Conservation (phyloP, 2,329 filamentous ascomycete genomes). For the Fusarium albosuccineum region DNA sequence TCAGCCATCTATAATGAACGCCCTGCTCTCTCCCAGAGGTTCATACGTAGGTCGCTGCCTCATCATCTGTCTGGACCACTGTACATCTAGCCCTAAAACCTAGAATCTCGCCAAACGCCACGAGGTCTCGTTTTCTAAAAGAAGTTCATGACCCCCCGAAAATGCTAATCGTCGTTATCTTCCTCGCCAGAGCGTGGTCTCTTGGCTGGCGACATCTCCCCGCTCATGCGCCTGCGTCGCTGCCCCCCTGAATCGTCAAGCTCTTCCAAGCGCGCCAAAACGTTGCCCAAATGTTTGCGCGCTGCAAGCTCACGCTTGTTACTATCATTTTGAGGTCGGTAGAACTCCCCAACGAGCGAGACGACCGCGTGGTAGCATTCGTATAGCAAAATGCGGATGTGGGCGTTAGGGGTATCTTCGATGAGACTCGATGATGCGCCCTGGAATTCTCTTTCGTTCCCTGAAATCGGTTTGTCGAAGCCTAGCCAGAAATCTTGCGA, state of each 20-base stretch:
- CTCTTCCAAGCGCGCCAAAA: constrained; percentile 60
- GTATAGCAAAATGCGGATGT: constrained; percentile 67
- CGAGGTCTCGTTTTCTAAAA: not conserved
- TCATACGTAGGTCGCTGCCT: constrained; percentile 12
- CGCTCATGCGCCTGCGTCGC: constrained; percentile 53
- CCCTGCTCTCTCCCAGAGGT: not conserved
- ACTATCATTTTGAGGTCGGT: constrained; percentile 63
- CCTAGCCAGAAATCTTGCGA: constrained; percentile 62
- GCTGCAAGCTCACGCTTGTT: constrained; percentile 66
- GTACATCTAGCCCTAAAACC: constrained; percentile 17
- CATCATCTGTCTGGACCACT: constrained; percentile 9
- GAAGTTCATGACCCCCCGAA: no score
- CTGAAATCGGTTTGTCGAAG: constrained; percentile 51
- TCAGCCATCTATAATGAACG: constrained; percentile 4
- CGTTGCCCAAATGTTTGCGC: constrained; percentile 62
- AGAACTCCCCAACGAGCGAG: constrained; percentile 67
- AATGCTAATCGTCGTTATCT: constrained; percentile 24
- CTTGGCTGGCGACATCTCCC: constrained; percentile 61
- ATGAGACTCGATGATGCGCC: constrained; percentile 48
- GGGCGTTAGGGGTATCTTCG: constrained; percentile 58
- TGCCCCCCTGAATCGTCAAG: constrained; percentile 49
- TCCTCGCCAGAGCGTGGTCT: constrained; percentile 51
- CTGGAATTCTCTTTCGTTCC: constrained; percentile 12
- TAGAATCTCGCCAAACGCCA: not conserved
- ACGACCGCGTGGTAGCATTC: constrained; percentile 69